Percentiles rank a stretch among this genome's conserved stretches.
Conservation (phyloP, 495 filamentous ascomycete species). For the Coniosporium apollinis region DNA sequence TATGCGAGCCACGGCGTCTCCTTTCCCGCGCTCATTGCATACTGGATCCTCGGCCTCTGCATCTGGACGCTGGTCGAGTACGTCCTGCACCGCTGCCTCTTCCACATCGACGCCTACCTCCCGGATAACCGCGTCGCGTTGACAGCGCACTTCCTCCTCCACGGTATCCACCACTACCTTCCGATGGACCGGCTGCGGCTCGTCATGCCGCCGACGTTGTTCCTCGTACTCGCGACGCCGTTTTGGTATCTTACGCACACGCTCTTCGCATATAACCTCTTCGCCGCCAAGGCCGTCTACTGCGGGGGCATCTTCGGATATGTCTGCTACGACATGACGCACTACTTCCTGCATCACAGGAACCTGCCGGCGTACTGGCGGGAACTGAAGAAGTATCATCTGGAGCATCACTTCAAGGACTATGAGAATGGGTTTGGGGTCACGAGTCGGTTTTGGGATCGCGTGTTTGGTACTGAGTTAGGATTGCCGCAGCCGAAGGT, state of each 20-base stretch:
- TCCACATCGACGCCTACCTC: conserved; percentile 85
- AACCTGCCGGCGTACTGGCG: conserved; percentile 79
- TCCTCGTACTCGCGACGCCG: conserved; percentile 65
- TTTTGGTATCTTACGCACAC: conserved; percentile 88
- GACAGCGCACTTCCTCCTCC: conserved; percentile 82
- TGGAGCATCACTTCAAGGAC: conserved; percentile 92
- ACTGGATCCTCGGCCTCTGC: conserved; percentile 47
- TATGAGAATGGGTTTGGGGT: conserved; percentile 97
- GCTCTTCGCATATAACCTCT: conserved; percentile 75
- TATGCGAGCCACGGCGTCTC: conserved; percentile 43
- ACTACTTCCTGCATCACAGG: conserved; percentile 98
- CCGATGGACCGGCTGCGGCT: conserved; percentile 96
- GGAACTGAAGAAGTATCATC: conserved; percentile 87
- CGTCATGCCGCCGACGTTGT: conserved; percentile 91
- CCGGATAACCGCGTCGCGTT: conserved; percentile 84
- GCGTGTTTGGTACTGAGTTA: conserved; percentile 77
- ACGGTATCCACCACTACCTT: conserved; percentile 95
- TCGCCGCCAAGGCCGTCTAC: conserved; percentile 55
- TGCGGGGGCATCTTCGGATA: conserved; percentile 93
- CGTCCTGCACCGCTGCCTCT: conserved; percentile 73
- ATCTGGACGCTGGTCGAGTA: conserved; percentile 92
- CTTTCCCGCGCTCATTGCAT: conserved; percentile 27
- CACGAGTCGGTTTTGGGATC: conserved; percentile 95
- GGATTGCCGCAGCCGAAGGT: conserved; percentile 25
- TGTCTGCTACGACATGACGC: conserved; percentile 88